phyloP scores from a whole-genome alignment of 768 basidiomycete species.

The Russula ochroleuca region DNA sequence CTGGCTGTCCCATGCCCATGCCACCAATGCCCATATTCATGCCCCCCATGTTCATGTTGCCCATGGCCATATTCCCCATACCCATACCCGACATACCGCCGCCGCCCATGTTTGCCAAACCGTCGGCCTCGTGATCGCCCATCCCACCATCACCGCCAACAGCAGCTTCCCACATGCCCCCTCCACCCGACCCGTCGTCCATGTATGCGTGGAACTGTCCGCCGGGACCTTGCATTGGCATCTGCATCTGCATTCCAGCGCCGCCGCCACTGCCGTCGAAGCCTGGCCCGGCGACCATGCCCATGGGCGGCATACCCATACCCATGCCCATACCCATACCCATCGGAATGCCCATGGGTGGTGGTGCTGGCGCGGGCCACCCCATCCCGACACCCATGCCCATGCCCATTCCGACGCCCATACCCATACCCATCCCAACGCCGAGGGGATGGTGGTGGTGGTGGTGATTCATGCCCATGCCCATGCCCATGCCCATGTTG shows the following conservation, averaged over 20 bases:
- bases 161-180: slow-evolving; percentile 37
- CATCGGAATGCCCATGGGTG: slow-evolving; percentile 27
- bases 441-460: not conserved
- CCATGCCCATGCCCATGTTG: slow-evolving; percentile 16
- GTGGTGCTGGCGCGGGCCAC: slow-evolving; percentile 11
- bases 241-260: slow-evolving; percentile 2
- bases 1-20: slow-evolving; percentile 27
- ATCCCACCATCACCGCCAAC: slow-evolving; percentile 31
- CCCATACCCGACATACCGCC: slow-evolving; percentile 28
- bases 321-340: slow-evolving; percentile 26
- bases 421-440: not conserved
- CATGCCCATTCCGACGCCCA: not conserved
- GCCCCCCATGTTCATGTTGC: slow-evolving; percentile 24
- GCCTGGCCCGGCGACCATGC: not conserved
- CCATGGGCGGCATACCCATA: slow-evolving; percentile 13
- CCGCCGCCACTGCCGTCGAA: slow-evolving; percentile 3
- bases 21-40: slow-evolving; percentile 23
- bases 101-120: slow-evolving; percentile 14
- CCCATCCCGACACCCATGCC: slow-evolving; percentile 28
- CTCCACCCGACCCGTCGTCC: slow-evolving; percentile 27
- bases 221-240: not conserved
- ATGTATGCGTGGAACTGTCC: slow-evolving; percentile 29
- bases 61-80: slow-evolving; percentile 28
- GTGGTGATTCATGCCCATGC: slow-evolving; percentile 7
- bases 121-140: slow-evolving; percentile 34